Evolutionary conservation across 805 yeast genomes (phyloP).

Genomic region (Metschnikowia santaceciliae): DNA sequence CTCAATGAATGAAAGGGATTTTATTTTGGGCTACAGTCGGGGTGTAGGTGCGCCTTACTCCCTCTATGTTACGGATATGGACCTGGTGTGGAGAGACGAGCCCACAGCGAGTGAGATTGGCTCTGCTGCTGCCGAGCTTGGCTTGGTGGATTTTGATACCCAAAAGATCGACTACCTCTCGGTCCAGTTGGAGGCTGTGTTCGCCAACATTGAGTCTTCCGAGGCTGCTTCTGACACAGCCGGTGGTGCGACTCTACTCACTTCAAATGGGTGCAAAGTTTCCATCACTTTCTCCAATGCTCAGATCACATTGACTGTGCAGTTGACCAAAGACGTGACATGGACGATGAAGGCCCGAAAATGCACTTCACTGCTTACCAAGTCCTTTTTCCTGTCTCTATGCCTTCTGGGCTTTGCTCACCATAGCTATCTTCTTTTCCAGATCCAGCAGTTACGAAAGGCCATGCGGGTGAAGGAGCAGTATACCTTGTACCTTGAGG

Average conservation of each 20-base stretch:
- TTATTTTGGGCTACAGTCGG: constrained; percentile 11
- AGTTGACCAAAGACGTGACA: constrained; percentile 11
- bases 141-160: constrained; percentile 26
- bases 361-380: constrained; percentile 6
- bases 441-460: constrained; percentile 20
- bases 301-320: constrained; percentile 1
- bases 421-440: constrained; percentile 18
- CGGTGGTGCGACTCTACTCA: background rate
- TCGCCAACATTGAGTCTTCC: background rate
- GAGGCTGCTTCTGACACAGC: background rate
- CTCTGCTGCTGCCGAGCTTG: constrained; percentile 20
- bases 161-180: constrained; percentile 17
- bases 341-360: constrained; percentile 22
- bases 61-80: constrained; percentile 26
- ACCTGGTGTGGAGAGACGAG: constrained; percentile 25
- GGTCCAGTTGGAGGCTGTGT: constrained; percentile 7
- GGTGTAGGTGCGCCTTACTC: constrained; percentile 18
- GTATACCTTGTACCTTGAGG: constrained; percentile 29
- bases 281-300: background rate
- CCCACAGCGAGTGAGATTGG: constrained; percentile 15
- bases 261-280: constrained; percentile 1
- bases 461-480: constrained; percentile 26
- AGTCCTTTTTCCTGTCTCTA: constrained; percentile 19
- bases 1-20: constrained; percentile 4
- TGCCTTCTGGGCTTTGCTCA: constrained; percentile 21